Percentiles rank a stretch among this genome's conserved stretches.
Evolutionary conservation across 2,329 filamentous ascomycete species (phyloP).

Genomic region (Pyrenophora teres): DNA sequence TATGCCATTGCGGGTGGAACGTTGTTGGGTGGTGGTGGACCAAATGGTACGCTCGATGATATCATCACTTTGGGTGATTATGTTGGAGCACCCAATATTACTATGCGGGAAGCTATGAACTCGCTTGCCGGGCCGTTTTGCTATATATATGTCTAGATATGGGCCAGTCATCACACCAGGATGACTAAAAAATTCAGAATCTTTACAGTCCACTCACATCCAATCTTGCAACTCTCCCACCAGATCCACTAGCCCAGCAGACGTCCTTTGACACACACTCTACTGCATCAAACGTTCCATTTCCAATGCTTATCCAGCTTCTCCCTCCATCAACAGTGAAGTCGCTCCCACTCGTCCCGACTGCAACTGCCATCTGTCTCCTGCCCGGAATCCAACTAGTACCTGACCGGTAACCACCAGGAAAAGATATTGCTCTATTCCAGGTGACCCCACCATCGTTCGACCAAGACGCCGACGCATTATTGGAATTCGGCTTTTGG

Average conservation of each 20-base stretch:
- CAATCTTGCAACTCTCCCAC: slow-evolving; percentile 28
- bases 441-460: slow-evolving; percentile 30
- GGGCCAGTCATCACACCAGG: too few species aligned
- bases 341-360: slow-evolving; percentile 36
- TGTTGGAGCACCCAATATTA: slow-evolving; percentile 34
- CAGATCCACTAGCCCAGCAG: slow-evolving; percentile 37
- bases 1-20: slow-evolving; percentile 47
- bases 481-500: slow-evolving; percentile 26
- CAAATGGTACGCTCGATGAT: slow-evolving; percentile 53
- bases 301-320: slow-evolving; percentile 30
- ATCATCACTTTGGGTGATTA: slow-evolving; percentile 46
- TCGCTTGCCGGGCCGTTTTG: slow-evolving; percentile 53
- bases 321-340: slow-evolving; percentile 35
- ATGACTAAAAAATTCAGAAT: too few species aligned
- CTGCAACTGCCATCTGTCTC: slow-evolving; percentile 24
- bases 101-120: slow-evolving; percentile 49
- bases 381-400: slow-evolving; percentile 31
- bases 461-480: slow-evolving; percentile 31
- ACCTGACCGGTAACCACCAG: slow-evolving; percentile 34
- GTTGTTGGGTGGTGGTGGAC: slow-evolving; percentile 24
- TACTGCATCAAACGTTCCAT: slow-evolving; percentile 37
- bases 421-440: slow-evolving; percentile 27
- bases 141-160: slow-evolving; percentile 38
- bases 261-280: slow-evolving; percentile 22
- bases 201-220: neutral